Base-by-base conservation (phyloP, 2,329 filamentous ascomycete species). In the Trichoderma atrobrunneum region DNA sequence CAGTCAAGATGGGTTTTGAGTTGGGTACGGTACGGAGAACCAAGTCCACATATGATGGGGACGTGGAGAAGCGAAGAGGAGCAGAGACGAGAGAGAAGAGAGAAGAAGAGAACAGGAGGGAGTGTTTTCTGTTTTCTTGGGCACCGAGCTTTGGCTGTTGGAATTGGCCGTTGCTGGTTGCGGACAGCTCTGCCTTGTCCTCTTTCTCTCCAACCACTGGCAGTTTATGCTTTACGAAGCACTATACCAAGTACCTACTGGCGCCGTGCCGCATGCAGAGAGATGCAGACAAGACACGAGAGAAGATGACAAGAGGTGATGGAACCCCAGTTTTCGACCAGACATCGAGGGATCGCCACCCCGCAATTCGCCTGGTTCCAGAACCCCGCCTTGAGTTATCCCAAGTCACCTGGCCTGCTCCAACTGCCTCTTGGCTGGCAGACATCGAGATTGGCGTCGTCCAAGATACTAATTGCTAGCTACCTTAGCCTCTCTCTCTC, bases 331-430 rank as follows among this genome's bases (percentile, higher is more conserved):
- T 43, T 68, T 65, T 63, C 32, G 28, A 24, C 21, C 67, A 72
- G 30, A 28, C 61, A 59, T 36, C n/a, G 60, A 63, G 57, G 30
- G 70, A 68, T 68, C 70, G 64, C 64, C 70, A 72, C 70, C 70
- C 70, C 70, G 70, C 70, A 72, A 72, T 57, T 51, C 57, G 34
- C 59, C 43, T 51, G 61, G 70, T 72, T 72, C 70, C 70, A 72
- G 64, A 72, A 72, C 70, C 70, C 70, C 64, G 34, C 70, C 34
- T 63, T 32, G 24, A 60, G 57, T 21, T 39, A 30, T 36, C 64
- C 32, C 56, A 48, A 72, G 70, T 72, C 70, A 72, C 70, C 70
- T 72, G 70, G 70, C 48, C 70, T 72, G 56, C 56, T 69, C 57
- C 56, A 68, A 67, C 64, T 62, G 43, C 61, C 54, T 63, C 36